These are phyloP conservation scores for Oryza longistaminata DNA, from an alignment of 176 grass and related monocot genomes.

Conservation along the genomic window DNA sequence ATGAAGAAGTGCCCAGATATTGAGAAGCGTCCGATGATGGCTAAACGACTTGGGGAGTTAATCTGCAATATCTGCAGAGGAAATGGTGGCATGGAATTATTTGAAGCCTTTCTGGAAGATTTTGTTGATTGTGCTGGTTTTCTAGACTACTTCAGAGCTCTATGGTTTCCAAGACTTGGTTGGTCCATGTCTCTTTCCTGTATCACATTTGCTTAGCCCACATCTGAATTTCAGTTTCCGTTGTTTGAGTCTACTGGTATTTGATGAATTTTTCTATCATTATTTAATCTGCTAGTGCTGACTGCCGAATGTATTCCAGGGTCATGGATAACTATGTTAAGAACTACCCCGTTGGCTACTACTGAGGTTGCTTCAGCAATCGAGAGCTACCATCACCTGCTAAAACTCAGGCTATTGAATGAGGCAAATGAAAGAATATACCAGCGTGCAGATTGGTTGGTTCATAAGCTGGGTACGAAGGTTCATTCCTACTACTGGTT, in stretches of 20 bases:
- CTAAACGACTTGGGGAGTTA: conserved; percentile 58
- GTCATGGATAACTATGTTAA: conserved; percentile 63
- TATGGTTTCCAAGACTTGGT: conserved; percentile 83
- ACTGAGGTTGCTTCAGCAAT: conserved; percentile 76
- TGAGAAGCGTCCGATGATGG: conserved; percentile 51
- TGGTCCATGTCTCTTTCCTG: conserved; percentile 37
- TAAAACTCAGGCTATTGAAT: conserved; percentile 86
- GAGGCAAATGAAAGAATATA: conserved; percentile 62
- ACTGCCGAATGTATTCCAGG: conserved; percentile 47
- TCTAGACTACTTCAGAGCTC: conserved; percentile 80
- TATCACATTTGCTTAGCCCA: conserved; percentile 18
- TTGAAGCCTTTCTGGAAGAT: conserved; percentile 65
- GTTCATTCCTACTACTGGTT: conserved; percentile 94
- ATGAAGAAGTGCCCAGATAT: conserved; percentile 64
- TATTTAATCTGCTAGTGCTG: conserved; percentile 17
- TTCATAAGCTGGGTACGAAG: conserved; percentile 81
- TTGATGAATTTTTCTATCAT: conserved; percentile 18
- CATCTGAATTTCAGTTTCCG: conserved; percentile 21
- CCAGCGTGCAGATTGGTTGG: conserved; percentile 75
- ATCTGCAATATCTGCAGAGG: conserved; percentile 64
- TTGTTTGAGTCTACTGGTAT: background rate
- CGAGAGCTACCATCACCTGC: conserved; percentile 77
- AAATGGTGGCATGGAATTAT: conserved; percentile 61
- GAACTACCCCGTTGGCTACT: conserved; percentile 62
- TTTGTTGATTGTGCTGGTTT: conserved; percentile 73